These are phyloP conservation scores for Capronia coronata DNA, from an alignment of 2,329 filamentous ascomycete species.

Conservation along the genomic window DNA sequence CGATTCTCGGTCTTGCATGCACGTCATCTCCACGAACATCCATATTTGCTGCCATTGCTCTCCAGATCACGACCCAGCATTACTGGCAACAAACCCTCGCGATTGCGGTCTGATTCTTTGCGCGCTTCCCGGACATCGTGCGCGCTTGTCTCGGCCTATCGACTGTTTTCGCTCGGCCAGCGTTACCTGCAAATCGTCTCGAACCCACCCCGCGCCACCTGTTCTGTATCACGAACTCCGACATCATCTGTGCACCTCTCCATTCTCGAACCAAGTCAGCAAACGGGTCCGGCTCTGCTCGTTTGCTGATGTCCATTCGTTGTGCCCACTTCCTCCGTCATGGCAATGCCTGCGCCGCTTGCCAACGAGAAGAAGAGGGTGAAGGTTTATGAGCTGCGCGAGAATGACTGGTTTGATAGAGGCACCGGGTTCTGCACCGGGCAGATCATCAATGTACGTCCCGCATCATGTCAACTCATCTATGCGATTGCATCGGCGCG, in stretches of 20 bases:
- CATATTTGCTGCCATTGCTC: background rate
- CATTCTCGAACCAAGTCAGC: constrained; percentile 9
- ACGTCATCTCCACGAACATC: constrained; percentile 15
- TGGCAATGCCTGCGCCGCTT: constrained; percentile 44
- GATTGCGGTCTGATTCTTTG: background rate
- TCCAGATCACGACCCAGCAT: constrained; percentile 4
- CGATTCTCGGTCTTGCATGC: constrained; percentile 9
- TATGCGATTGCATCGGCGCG: background rate
- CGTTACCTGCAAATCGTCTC: constrained; percentile 3
- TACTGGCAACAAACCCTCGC: background rate
- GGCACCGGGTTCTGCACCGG: constrained; percentile 94
- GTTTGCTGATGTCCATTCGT: constrained; percentile 25
- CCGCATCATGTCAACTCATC: background rate
- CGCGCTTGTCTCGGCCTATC: constrained; percentile 12
- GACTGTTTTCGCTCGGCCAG: background rate
- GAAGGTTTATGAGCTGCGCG: constrained; percentile 97
- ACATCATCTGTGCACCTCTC: constrained; percentile 12
- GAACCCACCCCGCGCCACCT: constrained; percentile 20
- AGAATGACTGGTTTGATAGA: constrained; percentile 98
- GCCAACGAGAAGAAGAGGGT: constrained; percentile 59
- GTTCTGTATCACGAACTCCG: constrained; percentile 18
- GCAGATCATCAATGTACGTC: constrained; percentile 62
- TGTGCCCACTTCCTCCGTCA: constrained; percentile 27
- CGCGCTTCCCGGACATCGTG: constrained; percentile 8
- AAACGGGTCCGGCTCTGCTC: constrained; percentile 7